phyloP scores from a whole-genome alignment of 208 protist species.

The Vickermania ingenoplastis region DNA sequence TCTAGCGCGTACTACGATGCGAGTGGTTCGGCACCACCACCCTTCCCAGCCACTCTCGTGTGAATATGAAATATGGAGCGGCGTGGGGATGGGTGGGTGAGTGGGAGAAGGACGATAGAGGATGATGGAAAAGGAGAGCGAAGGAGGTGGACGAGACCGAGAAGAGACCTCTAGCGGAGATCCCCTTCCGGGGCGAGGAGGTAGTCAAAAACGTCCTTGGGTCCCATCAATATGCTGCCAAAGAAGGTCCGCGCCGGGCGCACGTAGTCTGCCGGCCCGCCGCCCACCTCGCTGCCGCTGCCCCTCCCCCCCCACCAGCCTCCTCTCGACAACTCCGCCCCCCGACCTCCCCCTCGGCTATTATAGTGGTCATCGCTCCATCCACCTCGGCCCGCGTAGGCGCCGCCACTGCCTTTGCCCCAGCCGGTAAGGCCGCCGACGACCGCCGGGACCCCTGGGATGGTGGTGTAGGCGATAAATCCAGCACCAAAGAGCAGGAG shows the following conservation, averaged over 20 bases:
- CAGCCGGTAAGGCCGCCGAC: not conserved
- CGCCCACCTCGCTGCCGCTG: constrained; percentile 6
- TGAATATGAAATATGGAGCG: too few species aligned
- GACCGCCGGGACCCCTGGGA: constrained; percentile 16
- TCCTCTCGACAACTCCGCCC: too few species aligned
- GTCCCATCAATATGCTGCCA: constrained; percentile 57
- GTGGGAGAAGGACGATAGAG: too few species aligned
- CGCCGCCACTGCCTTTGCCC: not conserved
- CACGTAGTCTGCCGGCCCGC: constrained; percentile 16
- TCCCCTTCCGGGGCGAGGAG: constrained; percentile 32
- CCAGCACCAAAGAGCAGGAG: constrained; percentile 29
- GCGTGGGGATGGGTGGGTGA: too few species aligned
- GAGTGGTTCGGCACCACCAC: too few species aligned
- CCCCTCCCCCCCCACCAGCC: constrained; percentile 8
- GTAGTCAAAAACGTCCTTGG: constrained; percentile 79
- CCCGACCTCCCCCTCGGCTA: too few species aligned
- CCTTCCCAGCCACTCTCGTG: too few species aligned
- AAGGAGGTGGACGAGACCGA: too few species aligned
- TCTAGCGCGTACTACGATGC: too few species aligned
- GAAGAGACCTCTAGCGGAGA: too few species aligned
- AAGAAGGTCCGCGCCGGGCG: constrained; percentile 19
- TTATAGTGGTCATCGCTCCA: constrained; percentile 7
- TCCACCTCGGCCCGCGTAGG: constrained; percentile 1
- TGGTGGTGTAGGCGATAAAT: constrained; percentile 33
- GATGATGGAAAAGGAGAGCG: too few species aligned